Evolutionary conservation across 352 stramenopile genomes (phyloP).

Genomic region (Hyaloperonospora arabidopsidis): DNA sequence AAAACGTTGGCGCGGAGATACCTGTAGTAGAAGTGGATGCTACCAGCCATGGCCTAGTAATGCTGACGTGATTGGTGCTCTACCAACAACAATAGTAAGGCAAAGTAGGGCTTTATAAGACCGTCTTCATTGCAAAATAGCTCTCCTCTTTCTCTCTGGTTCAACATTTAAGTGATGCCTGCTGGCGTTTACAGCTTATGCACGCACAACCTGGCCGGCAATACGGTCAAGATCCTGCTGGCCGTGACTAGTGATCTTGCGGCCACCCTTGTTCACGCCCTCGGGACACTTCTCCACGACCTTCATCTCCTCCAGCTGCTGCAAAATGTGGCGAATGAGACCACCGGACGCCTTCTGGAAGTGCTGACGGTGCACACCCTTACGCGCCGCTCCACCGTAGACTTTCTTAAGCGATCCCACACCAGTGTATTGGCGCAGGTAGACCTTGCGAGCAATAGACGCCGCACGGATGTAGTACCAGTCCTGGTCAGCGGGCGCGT

Average conservation of each 20-base stretch:
- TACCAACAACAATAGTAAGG: no score
- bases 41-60: no score
- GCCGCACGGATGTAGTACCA: conserved; percentile 99
- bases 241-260: conserved; percentile 93
- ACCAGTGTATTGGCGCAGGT: conserved; percentile 94
- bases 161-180: neutral
- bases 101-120: no score
- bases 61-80: no score
- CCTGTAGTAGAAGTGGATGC: conserved; percentile 61
- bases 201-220: conserved; percentile 89
- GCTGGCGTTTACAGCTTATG: conserved; percentile 36
- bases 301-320: conserved; percentile 98
- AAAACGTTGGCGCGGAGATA: conserved; percentile 86
- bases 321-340: conserved; percentile 96
- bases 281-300: conserved; percentile 93
- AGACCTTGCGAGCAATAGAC: conserved; percentile 97
- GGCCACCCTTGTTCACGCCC: conserved; percentile 89
- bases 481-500: conserved; percentile 94
- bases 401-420: conserved; percentile 96
- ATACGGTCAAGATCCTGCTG: conserved; percentile 99
- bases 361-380: conserved; percentile 91
- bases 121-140: conserved; percentile 49
- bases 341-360: conserved; percentile 93
- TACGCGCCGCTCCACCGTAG: conserved; percentile 91
- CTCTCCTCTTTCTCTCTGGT: conserved; percentile 27